Evolutionary conservation across 306 rosid species (phyloP), one percentile per base, ranked within the genome.

Genomic region (Trichosanthes truncata): DNA sequence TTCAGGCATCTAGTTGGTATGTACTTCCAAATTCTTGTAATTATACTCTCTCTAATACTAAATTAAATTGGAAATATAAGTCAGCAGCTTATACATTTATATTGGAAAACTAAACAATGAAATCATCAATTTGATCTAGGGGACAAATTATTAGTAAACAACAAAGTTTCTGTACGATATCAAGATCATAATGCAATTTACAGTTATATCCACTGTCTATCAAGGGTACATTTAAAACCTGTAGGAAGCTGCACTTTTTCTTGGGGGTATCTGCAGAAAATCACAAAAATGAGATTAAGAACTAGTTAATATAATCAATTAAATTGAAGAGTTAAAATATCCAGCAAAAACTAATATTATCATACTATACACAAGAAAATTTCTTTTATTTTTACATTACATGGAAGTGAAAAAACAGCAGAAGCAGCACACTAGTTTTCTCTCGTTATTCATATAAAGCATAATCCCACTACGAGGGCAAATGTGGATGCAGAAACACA

Each of bases 221-320:
- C 26, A 33, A 36, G 67, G 81, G 11, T 52, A 78, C 53, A 62
- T 81, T 71, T 78, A 80, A 89, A 87, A 95, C 99, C 97, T 95
- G 89, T 91, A 95, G 56, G 99, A 93, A 85, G 99, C 97, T 78
- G 97, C 97, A 84, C 84, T 93, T 90, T 81, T 91, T 87, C 99
- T 90, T 8, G 99, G 99, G 20, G 97, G 99, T 84, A 95, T 93
- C 99, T 95, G 94, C 91, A 87, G 33, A 80, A 84, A 81, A 68
- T 14, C 81, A 56, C 56, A 82, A 35, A 82, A 26, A 82, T 49
- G 2, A 80, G 78, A 80, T 80, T 79, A 40, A 61, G 43, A 59
- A 35, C 51, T 51, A 76, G 40, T 35, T 23, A 61, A n/a, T 52
- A 18, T 3, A 11, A 59, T 25, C 76, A 7, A 41, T 23, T 25